These are phyloP conservation scores for Colletotrichum magnum DNA, from an alignment of 2,329 filamentous ascomycete species.

Conservation along the genomic window DNA sequence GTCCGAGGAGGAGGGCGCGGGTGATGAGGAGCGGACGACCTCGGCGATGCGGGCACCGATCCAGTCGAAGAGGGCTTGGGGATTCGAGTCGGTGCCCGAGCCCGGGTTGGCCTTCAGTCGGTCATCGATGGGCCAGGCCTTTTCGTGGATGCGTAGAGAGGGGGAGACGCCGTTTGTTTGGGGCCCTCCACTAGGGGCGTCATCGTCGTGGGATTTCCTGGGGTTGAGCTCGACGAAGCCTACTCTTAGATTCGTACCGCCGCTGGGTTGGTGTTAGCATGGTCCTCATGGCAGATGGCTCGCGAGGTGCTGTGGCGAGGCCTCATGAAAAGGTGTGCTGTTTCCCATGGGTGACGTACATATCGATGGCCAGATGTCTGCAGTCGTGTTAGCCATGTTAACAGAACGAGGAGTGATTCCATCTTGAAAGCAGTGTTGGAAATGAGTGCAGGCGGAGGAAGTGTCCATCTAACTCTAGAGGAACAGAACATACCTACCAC, in stretches of 20 bases:
- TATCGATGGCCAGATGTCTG: constrained; percentile 75
- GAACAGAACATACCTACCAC: constrained; percentile 62
- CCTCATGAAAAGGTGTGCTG: neutral
- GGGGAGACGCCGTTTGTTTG: constrained; percentile 49
- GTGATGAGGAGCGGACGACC: constrained; percentile 74
- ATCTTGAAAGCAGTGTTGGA: no score
- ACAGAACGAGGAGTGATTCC: no score
- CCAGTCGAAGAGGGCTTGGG: constrained; percentile 84
- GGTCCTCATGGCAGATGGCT: neutral
- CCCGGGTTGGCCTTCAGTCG: constrained; percentile 75
- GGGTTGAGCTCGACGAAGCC: constrained; percentile 75
- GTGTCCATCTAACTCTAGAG: no score
- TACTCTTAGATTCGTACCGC: constrained; percentile 78
- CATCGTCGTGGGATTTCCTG: constrained; percentile 38
- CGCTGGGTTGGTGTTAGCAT: constrained; percentile 57
- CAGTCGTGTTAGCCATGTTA: constrained; percentile 31
- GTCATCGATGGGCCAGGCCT: constrained; percentile 81
- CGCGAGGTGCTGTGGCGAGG: neutral
- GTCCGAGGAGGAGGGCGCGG: constrained; percentile 54
- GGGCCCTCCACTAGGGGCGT: constrained; percentile 8
- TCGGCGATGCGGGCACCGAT: constrained; percentile 83
- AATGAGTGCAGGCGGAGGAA: no score
- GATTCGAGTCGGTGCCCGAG: constrained; percentile 61
- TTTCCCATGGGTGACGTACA: constrained; percentile 61
- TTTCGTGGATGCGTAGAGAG: constrained; percentile 74